These are phyloP conservation scores for Umbelopsis sp. DNA, from an alignment of 192 early-diverging fungal genomes.

Conservation along the genomic window DNA sequence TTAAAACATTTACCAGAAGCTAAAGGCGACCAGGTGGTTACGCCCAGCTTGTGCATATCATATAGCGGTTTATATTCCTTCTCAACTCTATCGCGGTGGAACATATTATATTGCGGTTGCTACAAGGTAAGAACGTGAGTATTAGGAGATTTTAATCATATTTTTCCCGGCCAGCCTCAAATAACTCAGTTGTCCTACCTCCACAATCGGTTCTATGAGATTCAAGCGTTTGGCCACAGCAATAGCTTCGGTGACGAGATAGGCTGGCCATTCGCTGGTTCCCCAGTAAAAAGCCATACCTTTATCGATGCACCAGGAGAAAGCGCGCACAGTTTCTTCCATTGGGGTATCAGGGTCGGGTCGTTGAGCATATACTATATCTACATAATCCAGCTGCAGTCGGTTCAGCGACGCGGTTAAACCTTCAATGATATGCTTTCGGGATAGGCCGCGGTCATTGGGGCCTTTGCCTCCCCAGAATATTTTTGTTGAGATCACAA, in stretches of 20 bases:
- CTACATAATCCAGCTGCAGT: conserved; percentile 74
- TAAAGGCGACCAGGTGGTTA: conserved; percentile 82
- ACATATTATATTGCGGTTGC: conserved; percentile 88
- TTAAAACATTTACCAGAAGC: conserved; percentile 57
- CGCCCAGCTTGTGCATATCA: conserved; percentile 68
- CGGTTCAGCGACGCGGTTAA: conserved; percentile 70
- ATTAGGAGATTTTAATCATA: neutral
- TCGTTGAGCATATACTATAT: conserved; percentile 82
- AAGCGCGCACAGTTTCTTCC: conserved; percentile 85
- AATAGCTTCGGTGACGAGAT: conserved; percentile 77
- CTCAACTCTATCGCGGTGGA: conserved; percentile 78
- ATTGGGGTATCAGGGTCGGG: conserved; percentile 70
- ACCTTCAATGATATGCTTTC: conserved; percentile 88
- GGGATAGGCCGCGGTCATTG: conserved; percentile 81
- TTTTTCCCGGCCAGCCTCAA: neutral
- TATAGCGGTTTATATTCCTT: conserved; percentile 74
- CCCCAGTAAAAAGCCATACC: conserved; percentile 87
- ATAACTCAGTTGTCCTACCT: conserved; percentile 30
- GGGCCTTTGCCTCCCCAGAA: conserved; percentile 75
- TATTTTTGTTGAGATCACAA: conserved; percentile 82
- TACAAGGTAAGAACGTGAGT: conserved; percentile 28
- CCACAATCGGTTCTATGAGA: conserved; percentile 69
- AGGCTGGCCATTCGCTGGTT: conserved; percentile 80
- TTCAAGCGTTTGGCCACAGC: conserved; percentile 66
- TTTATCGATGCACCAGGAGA: conserved; percentile 79